A percentile compares a stretch with the other conserved stretches of the same genome.
Evolutionary conservation across 495 filamentous ascomycete genomes (phyloP).

Genomic region (Talaromyces wortmannii): DNA sequence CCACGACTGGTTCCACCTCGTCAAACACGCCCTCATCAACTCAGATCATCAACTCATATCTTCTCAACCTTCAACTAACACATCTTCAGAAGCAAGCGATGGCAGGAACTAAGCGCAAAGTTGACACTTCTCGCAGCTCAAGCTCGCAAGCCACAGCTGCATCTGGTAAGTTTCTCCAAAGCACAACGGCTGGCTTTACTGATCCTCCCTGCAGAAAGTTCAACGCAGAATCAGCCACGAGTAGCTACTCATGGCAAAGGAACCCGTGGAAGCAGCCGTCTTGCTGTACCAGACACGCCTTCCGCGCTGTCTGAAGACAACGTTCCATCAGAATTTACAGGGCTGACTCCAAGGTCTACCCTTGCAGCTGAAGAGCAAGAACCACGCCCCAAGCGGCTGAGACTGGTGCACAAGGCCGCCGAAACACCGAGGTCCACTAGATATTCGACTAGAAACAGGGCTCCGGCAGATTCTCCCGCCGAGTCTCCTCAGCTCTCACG

Average conservation of each 20-base stretch:
- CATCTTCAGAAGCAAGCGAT: conserved; percentile 3
- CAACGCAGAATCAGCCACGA: not conserved
- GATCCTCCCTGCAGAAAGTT: not conserved
- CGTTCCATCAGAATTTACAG: not conserved
- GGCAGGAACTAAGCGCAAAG: conserved; percentile 7
- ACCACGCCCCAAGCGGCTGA: not conserved
- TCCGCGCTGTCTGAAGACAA: not conserved
- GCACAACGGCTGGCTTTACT: not conserved
- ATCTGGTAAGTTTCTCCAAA: not conserved
- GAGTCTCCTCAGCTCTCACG: not conserved
- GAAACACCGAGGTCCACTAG: conserved; percentile 25
- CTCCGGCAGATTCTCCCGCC: conserved; percentile 6
- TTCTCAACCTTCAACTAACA: not conserved
- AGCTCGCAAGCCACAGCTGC: not conserved
- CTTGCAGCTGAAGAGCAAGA: not conserved
- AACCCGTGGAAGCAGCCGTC: not conserved
- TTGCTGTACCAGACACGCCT: not conserved
- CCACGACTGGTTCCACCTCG: too few relatives aligned
- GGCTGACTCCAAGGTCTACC: not conserved
- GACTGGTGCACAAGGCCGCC: not conserved
- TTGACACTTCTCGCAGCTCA: not conserved
- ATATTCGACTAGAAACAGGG: conserved; percentile 27
- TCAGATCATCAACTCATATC: not conserved
- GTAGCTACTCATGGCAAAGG: not conserved
- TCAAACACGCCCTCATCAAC: not conserved